Evolutionary conservation across 371 early-diverging fungal genomes (phyloP).

Genomic region (Rhizopus delemar): DNA sequence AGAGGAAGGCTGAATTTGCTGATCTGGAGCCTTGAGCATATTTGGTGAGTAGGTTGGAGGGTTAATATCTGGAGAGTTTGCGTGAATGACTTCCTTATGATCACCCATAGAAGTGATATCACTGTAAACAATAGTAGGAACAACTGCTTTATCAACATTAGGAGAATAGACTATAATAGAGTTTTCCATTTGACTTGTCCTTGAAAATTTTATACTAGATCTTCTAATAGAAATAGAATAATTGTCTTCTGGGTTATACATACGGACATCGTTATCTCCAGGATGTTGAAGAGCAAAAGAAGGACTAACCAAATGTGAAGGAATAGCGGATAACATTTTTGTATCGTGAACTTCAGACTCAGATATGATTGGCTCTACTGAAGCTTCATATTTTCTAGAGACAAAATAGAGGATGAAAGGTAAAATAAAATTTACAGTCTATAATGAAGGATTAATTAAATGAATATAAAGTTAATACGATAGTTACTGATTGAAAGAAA

Average conservation of each 20-base stretch:
- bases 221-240: slow-evolving; percentile 39
- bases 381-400: slow-evolving; percentile 48
- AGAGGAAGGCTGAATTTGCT: neutral
- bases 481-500: slow-evolving; percentile 51
- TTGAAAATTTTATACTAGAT: slow-evolving; percentile 27
- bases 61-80: neutral
- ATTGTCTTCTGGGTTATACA: slow-evolving; percentile 46
- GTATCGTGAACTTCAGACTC: slow-evolving; percentile 1
- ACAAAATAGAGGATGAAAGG: slow-evolving; percentile 75
- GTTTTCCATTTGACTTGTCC: slow-evolving; percentile 22
- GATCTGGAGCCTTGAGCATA: neutral
- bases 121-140: slow-evolving; percentile 24
- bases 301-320: neutral
- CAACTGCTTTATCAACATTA: slow-evolving; percentile 2
- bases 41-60: neutral
- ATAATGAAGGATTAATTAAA: slow-evolving; percentile 42
- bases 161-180: slow-evolving; percentile 14
- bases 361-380: slow-evolving; percentile 23
- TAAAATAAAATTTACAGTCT: slow-evolving; percentile 75
- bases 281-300: slow-evolving; percentile 13
- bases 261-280: slow-evolving; percentile 31
- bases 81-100: neutral
- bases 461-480: neutral
- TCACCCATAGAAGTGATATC: neutral
- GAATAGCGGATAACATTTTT: neutral